Evolutionary conservation across 2,329 filamentous ascomycete species (phyloP).

Genomic region (Onygena corvina): DNA sequence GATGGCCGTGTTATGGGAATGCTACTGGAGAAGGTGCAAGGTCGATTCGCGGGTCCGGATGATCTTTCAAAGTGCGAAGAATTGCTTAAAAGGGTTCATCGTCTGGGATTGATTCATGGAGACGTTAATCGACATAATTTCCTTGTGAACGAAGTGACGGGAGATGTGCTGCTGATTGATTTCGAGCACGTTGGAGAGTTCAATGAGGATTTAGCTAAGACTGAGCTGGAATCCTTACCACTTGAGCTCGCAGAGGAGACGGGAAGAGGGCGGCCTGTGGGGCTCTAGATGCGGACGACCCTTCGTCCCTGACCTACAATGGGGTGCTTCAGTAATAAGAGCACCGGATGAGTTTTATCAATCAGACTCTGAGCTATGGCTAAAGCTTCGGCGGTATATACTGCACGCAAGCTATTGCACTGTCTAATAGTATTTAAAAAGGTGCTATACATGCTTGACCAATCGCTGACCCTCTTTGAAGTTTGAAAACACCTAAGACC

Average conservation of each 20-base stretch:
- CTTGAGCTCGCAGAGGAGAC: slow-evolving; percentile 4
- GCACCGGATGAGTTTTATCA: no score
- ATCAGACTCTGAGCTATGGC: no score
- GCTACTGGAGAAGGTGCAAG: slow-evolving; percentile 7
- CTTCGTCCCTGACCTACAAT: no score
- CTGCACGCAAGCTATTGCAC: no score
- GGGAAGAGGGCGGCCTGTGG: slow-evolving; percentile 1
- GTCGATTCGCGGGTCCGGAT: neutral
- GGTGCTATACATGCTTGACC: no score
- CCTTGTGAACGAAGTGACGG: neutral
- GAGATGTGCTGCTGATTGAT: slow-evolving; percentile 1
- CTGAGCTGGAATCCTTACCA: neutral
- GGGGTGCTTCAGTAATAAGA: no score
- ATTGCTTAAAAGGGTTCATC: slow-evolving; percentile 2
- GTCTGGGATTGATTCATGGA: slow-evolving; percentile 7
- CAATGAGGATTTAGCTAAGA: neutral
- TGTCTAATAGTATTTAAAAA: no score
- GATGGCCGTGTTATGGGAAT: slow-evolving; percentile 10
- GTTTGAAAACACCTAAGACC: no score
- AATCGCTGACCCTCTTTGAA: no score
- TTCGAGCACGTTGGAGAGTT: slow-evolving; percentile 7
- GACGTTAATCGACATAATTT: slow-evolving; percentile 12
- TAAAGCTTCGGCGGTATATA: no score
- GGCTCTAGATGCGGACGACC: neutral
- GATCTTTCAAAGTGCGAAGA: slow-evolving; percentile 6